A percentile compares a stretch with the other conserved stretches of the same genome.
Evolutionary conservation across 2,329 filamentous ascomycete genomes (phyloP).

Genomic region (Cladophialophora chaetospira): DNA sequence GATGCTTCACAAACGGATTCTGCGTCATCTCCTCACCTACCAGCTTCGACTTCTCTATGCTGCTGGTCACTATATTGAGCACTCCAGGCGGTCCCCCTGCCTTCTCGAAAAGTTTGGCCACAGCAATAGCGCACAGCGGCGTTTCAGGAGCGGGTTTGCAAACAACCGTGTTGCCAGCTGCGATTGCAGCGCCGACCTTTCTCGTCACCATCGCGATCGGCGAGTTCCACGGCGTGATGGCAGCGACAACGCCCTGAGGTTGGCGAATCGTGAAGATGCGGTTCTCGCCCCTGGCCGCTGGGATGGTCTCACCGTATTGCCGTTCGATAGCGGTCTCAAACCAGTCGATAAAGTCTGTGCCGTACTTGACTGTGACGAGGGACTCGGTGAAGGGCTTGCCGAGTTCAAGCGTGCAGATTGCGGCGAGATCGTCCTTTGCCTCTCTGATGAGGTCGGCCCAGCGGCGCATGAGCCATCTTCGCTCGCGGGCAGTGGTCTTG

Average conservation of each 20-base stretch:
- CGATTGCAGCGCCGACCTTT: slow-evolving; percentile 40
- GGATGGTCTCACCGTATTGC: slow-evolving; percentile 54
- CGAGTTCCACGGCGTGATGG: slow-evolving; percentile 91
- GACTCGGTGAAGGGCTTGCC: slow-evolving; percentile 58
- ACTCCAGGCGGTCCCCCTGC: slow-evolving; percentile 40
- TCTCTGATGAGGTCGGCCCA: slow-evolving; percentile 68
- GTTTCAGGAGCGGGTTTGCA: slow-evolving; percentile 42
- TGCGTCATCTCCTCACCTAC: slow-evolving; percentile 58
- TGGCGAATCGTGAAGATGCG: slow-evolving; percentile 79
- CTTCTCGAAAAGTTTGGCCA: slow-evolving; percentile 37
- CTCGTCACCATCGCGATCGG: slow-evolving; percentile 68
- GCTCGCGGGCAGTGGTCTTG: slow-evolving; percentile 61
- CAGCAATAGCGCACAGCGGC: slow-evolving; percentile 37
- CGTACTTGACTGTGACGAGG: slow-evolving; percentile 51
- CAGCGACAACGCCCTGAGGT: slow-evolving; percentile 77
- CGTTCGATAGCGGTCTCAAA: slow-evolving; percentile 54
- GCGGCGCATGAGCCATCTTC: slow-evolving; percentile 63
- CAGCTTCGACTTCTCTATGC: slow-evolving; percentile 70
- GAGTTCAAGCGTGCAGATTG: slow-evolving; percentile 60
- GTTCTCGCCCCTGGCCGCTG: slow-evolving; percentile 67
- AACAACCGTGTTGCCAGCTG: slow-evolving; percentile 43
- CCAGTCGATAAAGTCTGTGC: slow-evolving; percentile 53
- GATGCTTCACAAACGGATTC: slow-evolving; percentile 34
- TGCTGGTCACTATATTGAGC: slow-evolving; percentile 47
- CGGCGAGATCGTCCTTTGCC: slow-evolving; percentile 60